Conservation (phyloP, 208 protist species). For the Phytomonas sp. region DNA sequence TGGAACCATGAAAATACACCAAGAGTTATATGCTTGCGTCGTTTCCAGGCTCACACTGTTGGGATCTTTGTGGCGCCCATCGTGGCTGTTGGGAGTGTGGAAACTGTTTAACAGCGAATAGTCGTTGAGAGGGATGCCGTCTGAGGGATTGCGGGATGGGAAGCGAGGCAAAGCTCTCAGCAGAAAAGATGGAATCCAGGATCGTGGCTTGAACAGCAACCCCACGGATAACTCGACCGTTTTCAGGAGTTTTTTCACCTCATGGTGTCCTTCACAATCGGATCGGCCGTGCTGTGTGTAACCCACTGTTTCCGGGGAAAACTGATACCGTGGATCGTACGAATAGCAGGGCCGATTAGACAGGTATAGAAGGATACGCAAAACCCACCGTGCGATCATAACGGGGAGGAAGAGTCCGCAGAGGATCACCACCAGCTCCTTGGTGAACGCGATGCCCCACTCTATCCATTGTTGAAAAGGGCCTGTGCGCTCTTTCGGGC, state of each 20-base stretch:
- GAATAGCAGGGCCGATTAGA: conserved; percentile 29
- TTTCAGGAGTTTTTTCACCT: neutral
- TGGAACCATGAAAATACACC: neutral
- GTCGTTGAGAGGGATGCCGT: neutral
- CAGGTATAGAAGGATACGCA: conserved; percentile 20
- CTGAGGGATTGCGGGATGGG: neutral
- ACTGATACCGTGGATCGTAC: conserved; percentile 19
- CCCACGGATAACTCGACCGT: neutral
- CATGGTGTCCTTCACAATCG: neutral
- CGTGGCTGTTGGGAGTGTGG: neutral
- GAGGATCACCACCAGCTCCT: conserved; percentile 29
- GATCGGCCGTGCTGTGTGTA: neutral
- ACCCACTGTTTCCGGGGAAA: neutral
- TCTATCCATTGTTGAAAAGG: neutral
- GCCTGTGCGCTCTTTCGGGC: neutral
- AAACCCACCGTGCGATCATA: conserved; percentile 22
- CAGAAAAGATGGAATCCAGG: neutral
- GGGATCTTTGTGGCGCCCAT: neutral
- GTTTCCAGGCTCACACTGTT: neutral
- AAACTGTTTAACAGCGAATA: neutral
- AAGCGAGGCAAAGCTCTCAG: neutral
- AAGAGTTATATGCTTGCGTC: neutral
- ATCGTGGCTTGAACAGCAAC: neutral
- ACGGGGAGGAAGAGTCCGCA: conserved; percentile 30
- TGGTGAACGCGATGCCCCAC: neutral